Evolutionary conservation across 2,329 filamentous ascomycete genomes (phyloP).

Genomic region (Penicillium concentricum): DNA sequence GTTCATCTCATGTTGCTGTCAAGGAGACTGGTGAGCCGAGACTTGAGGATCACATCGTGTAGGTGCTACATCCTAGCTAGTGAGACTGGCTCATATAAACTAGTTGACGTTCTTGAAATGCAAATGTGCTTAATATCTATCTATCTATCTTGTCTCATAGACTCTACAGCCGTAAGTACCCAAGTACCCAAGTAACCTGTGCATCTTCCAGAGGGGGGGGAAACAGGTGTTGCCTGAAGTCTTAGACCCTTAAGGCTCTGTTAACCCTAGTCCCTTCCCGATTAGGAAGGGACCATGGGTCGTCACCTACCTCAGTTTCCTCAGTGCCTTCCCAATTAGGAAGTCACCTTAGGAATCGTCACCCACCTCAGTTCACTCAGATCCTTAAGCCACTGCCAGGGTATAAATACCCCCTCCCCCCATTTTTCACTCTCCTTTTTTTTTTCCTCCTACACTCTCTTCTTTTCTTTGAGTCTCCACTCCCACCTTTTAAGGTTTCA

Average conservation of each 20-base stretch:
- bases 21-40: slow-evolving; percentile 14
- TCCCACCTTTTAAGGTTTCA: neutral
- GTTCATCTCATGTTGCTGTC: slow-evolving; percentile 14
- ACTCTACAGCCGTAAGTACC: neutral
- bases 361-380: neutral
- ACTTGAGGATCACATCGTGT: slow-evolving; percentile 18
- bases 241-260: neutral
- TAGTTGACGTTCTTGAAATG: neutral
- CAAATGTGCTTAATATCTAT: neutral
- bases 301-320: neutral
- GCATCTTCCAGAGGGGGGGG: neutral
- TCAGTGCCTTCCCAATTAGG: neutral
- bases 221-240: neutral
- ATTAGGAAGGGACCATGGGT: neutral
- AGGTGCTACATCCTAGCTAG: neutral
- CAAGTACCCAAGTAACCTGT: neutral
- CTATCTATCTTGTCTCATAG: neutral
- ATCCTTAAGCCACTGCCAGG: neutral
- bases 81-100: neutral
- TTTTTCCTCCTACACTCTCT: neutral
- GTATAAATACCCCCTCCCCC: neutral
- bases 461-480: neutral
- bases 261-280: neutral
- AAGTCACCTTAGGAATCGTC: neutral
- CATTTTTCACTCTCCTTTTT: neutral